Percentiles rank a stretch among this genome's conserved stretches.
Evolutionary conservation across 2,329 filamentous ascomycete species (phyloP).

Genomic region (Xylariaceae sp.): DNA sequence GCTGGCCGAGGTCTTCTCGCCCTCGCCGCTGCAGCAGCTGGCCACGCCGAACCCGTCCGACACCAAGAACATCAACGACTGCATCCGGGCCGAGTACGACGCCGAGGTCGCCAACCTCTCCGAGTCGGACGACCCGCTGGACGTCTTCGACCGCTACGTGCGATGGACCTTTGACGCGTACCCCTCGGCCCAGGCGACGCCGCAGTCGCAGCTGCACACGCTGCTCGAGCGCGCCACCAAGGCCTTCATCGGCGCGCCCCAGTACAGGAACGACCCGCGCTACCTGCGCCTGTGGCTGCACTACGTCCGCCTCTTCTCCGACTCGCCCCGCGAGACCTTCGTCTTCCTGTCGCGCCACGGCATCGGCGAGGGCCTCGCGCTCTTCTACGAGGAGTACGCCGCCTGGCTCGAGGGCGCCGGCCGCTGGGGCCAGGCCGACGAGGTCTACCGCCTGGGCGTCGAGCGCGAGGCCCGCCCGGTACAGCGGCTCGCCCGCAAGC

Average conservation of each 20-base stretch:
- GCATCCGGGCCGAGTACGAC: conserved; percentile 77
- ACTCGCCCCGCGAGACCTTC: conserved; percentile 87
- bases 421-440: conserved; percentile 84
- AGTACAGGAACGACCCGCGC: conserved; percentile 92
- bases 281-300: conserved; percentile 92
- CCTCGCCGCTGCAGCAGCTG: conserved; percentile 51
- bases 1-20: conserved; percentile 73
- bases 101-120: conserved; percentile 68
- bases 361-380: conserved; percentile 77
- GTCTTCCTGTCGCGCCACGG: conserved; percentile 82
- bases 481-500: conserved; percentile 79
- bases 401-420: conserved; percentile 81
- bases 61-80: conserved; percentile 70
- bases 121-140: conserved; percentile 90
- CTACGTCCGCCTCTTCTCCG: conserved; percentile 88
- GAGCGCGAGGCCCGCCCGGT: conserved; percentile 79
- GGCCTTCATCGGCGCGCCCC: conserved; percentile 70
- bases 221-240: conserved; percentile 91
- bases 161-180: conserved; percentile 96
- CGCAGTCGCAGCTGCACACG: conserved; percentile 80
- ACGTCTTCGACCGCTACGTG: conserved; percentile 93
- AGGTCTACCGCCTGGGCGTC: conserved; percentile 85
- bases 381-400: conserved; percentile 97
- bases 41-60: conserved; percentile 61
- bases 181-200: conserved; percentile 84